Evolutionary conservation across 192 early-diverging fungal species (phyloP).

Genomic region (Ambispora gerdemannii): DNA sequence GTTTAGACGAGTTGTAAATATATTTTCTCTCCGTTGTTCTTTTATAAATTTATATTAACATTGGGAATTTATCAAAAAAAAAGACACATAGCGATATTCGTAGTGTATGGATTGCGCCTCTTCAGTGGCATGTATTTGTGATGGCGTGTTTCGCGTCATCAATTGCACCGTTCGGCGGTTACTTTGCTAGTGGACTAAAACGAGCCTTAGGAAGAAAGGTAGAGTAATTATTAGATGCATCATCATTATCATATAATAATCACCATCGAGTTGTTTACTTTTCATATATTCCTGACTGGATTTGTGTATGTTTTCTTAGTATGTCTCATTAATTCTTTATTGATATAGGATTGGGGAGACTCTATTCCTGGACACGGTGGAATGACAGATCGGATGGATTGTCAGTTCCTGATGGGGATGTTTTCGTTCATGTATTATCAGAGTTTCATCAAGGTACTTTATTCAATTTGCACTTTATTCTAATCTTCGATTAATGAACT

Average conservation of each 20-base stretch:
- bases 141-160: conserved; percentile 90
- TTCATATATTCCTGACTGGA: neutral
- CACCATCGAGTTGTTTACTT: neutral
- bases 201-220: conserved; percentile 93
- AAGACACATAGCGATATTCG: conserved; percentile 35
- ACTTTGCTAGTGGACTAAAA: conserved; percentile 96
- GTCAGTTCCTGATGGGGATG: conserved; percentile 95
- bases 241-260: neutral
- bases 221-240: neutral
- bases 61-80: neutral
- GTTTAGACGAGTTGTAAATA: conserved; percentile 36
- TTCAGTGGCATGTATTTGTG: conserved; percentile 85
- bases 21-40: conserved; percentile 1
- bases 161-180: conserved; percentile 97
- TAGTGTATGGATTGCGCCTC: conserved; percentile 70
- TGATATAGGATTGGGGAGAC: conserved; percentile 77
- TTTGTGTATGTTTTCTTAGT: neutral
- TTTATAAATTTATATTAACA: neutral
- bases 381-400: conserved; percentile 96
- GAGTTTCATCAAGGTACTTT: conserved; percentile 74
- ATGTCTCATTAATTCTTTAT: neutral
- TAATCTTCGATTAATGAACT: too few relatives aligned
- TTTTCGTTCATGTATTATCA: conserved; percentile 90
- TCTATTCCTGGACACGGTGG: conserved; percentile 98
- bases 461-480: too few relatives aligned